Conservation (phyloP, 495 filamentous ascomycete species). For the Penicillium malachiteum region DNA sequence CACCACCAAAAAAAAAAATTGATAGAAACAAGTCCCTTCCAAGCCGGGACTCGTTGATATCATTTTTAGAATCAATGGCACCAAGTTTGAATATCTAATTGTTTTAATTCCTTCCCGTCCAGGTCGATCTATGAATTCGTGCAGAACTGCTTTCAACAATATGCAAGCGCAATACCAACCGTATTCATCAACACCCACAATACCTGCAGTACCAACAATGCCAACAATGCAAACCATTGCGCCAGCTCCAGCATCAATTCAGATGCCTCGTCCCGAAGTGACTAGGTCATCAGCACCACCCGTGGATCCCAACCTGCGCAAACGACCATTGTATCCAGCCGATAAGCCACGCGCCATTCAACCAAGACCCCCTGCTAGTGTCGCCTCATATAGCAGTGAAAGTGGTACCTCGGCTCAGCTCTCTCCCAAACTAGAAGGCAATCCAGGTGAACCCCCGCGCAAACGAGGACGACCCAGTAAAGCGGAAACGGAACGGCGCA, state of each 20-base stretch:
- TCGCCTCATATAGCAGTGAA: slow-evolving; percentile 39
- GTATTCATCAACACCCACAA: background rate
- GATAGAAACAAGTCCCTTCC: background rate
- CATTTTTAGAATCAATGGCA: background rate
- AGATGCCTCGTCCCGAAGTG: slow-evolving; percentile 19
- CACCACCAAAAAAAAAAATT: background rate
- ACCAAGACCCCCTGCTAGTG: slow-evolving; percentile 38
- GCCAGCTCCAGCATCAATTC: slow-evolving; percentile 7
- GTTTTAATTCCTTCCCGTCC: background rate
- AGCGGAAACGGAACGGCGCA: slow-evolving; percentile 52
- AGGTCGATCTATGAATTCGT: slow-evolving; percentile 49
- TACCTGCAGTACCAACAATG: background rate
- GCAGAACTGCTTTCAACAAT: slow-evolving; percentile 35
- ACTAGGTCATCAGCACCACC: slow-evolving; percentile 22
- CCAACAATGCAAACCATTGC: background rate
- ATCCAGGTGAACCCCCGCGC: slow-evolving; percentile 42
- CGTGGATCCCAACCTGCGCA: slow-evolving; percentile 31
- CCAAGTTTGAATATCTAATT: background rate
- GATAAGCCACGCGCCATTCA: slow-evolving; percentile 46
- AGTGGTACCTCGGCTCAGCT: slow-evolving; percentile 38
- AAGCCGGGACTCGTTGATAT: background rate
- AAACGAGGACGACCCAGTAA: slow-evolving; percentile 63
- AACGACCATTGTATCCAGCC: slow-evolving; percentile 34
- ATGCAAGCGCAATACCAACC: slow-evolving; percentile 33
- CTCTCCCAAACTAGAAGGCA: slow-evolving; percentile 33